Evolutionary conservation across 257 asterid species (phyloP).

Genomic region (Gentiana straminea): DNA sequence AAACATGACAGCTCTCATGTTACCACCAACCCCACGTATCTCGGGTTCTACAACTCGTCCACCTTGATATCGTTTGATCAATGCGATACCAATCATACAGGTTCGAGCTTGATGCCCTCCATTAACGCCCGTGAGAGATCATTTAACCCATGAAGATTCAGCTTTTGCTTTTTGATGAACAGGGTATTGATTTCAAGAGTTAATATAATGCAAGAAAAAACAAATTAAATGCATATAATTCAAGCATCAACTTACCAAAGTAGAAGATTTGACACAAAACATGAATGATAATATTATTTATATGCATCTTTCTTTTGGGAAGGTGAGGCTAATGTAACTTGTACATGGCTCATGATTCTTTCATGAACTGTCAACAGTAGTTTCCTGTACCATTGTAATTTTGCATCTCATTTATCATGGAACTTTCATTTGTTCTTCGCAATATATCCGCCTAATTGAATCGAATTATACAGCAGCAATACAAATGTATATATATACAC

Average conservation of each 20-base stretch:
- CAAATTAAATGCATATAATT: background rate
- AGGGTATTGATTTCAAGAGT: too few species aligned
- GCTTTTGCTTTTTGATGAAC: too few species aligned
- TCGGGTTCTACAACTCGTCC: conserved; percentile 18
- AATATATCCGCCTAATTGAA: too few species aligned
- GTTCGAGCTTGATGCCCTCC: conserved; percentile 12
- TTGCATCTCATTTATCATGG: background rate
- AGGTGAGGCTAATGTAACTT: conserved; percentile 15
- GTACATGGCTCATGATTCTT: conserved; percentile 6
- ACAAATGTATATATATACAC: background rate
- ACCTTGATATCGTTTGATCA: conserved; percentile 32
- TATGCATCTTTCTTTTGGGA: conserved; percentile 3
- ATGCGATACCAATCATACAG: conserved; percentile 14
- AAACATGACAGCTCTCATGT: conserved; percentile 8
- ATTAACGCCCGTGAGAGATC: conserved; percentile 11
- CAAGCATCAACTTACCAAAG: background rate
- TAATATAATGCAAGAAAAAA: conserved; percentile 2
- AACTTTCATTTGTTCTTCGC: background rate
- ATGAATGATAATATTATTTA: background rate
- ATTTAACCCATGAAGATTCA: conserved; percentile 11
- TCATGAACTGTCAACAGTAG: conserved; percentile 1
- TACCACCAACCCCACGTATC: conserved; percentile 9
- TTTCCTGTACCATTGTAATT: background rate
- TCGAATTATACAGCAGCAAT: too few species aligned
- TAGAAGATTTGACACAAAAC: background rate